Base-by-base conservation (phyloP, 2,329 filamentous ascomycete genomes). In the Reticulascus tulasneorum region DNA sequence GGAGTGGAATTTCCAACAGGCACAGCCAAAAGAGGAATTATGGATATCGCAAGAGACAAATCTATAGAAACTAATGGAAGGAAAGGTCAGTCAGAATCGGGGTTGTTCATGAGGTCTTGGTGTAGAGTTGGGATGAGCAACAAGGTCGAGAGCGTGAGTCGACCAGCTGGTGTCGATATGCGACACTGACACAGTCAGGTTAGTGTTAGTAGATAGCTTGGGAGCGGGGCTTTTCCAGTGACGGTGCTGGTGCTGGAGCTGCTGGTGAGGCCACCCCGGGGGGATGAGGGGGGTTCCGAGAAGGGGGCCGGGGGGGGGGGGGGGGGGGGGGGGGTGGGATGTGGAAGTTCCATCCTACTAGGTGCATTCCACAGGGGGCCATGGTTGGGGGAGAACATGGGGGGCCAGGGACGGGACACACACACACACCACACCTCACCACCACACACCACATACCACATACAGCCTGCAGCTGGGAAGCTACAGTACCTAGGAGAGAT, bases 41-140 rank as follows among this genome's bases (percentile, higher is more conserved):
- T 20, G 19, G 20, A 11, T 24, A 17, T n/a, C 18, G 26, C 34
- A 22, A 31, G 21, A 20, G 21, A 30, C 23, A 36, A 29, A 34
- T 42, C 40, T 42, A 42, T 37, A 26, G 40, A 40, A 42, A 23
- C 24, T 32, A 32, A 42, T 28, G 40, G 31, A 42, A 40, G 36
- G 27, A 37, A 42, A 39, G 33, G 33, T 33, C 28, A 33, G 21
- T 24, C 32, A 16, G 21, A 33, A 36, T 37, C 37, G 32, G 29
- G 22, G 23, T 16, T 42, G 40, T 42, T 42, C 37, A 40, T 37
- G 40, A 33, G 40, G n/a, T n/a, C n/a, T n/a, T n/a, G n/a, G n/a
- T n/a, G n/a, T n/a, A n/a, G n/a, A n/a, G n/a, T n/a, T n/a, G n/a
- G n/a, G n/a, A n/a, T n/a, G n/a, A n/a, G n/a, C n/a, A n/a, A n/a